Evolutionary conservation across 352 stramenopile species (phyloP), one percentile per base, ranked within the genome.

Genomic region (Globisporangium spinosum): DNA sequence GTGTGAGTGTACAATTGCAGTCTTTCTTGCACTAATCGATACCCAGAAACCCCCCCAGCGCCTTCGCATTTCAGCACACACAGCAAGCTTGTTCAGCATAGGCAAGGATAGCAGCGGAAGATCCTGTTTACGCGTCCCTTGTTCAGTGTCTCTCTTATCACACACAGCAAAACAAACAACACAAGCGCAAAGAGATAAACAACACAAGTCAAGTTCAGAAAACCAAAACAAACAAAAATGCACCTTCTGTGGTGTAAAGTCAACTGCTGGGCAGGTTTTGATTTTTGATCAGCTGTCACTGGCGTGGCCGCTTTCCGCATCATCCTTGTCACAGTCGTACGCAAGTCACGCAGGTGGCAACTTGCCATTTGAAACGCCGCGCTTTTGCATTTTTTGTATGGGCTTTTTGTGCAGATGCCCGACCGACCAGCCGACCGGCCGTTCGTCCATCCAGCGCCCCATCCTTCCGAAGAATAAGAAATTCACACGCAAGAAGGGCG

Each of bases 401-500:
- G 6, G 15, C n/a, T 23, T 51, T 20, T 51, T 51, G 43, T 20
- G 17, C 43, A 20, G 15, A 20, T 4, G 2, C 17, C 43, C 13
- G 17, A 49, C 40, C 40, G 40, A n/a, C 40, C 43, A 17, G 2
- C 17, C 43, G 43, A 22, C 15, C 40, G 43, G 2, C 15, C 43
- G 15, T 10, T 9, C 17, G 43, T 23, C 43, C 43, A 8, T 49
- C 43, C 43, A 22, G n/a, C 0, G 40, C 6, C 17, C 15, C 43
- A 51, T 51, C 43, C 40, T 23, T 51, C 43, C 43, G 43, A 51
- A 51, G 43, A 51, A 51, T 51, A 51, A 51, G 43, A 51, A 51
- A 51, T 51, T 51, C 43, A 22, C 17, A 51, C 17, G 43, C 43
- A 51, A 22, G 43, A 51, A 51, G 43, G 43, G 43, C 43, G 17